Evolutionary conservation across 2,329 filamentous ascomycete genomes (phyloP).

Genomic region (Hypoxylon sp.): DNA sequence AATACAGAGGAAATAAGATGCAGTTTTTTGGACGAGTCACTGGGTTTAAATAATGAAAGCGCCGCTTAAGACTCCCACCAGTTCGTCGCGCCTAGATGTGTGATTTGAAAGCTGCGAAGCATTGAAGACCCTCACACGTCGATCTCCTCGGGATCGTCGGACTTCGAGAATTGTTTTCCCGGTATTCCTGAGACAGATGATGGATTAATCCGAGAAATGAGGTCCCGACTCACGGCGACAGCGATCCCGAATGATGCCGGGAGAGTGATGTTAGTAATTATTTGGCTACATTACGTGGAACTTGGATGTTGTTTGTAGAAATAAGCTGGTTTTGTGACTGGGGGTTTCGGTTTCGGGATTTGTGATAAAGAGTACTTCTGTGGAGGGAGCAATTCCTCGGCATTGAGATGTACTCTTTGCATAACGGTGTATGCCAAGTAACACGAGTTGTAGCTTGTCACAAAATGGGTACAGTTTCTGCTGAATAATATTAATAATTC

Average conservation of each 20-base stretch:
- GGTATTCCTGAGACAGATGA: conserved; percentile 11
- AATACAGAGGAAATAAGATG: no score
- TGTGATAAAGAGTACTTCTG: no score
- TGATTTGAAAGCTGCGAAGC: conserved; percentile 6
- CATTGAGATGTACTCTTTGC: no score
- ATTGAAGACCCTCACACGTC: conserved; percentile 5
- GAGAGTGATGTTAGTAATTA: conserved; percentile 15
- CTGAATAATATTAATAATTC: no score
- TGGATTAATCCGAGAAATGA: conserved; percentile 12
- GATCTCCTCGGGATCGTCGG: conserved; percentile 26
- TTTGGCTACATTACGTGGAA: conserved; percentile 4
- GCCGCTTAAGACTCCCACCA: no score
- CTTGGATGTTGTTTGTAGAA: conserved; percentile 1
- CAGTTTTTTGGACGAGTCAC: no score
- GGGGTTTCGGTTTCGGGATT: conserved; percentile 22
- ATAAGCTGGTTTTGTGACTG: conserved; percentile 1
- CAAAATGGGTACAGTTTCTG: no score
- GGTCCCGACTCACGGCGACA: conserved; percentile 26
- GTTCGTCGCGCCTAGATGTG: neutral
- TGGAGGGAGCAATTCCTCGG: no score
- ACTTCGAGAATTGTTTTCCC: conserved; percentile 10
- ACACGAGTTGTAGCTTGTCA: conserved; percentile 3
- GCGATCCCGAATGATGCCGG: conserved; percentile 32
- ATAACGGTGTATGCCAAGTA: no score
- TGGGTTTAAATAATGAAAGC: no score